A percentile compares a stretch with the other conserved stretches of the same genome.
Conservation (phyloP, 179 eudicot species). For the Spergularia azorica region DNA sequence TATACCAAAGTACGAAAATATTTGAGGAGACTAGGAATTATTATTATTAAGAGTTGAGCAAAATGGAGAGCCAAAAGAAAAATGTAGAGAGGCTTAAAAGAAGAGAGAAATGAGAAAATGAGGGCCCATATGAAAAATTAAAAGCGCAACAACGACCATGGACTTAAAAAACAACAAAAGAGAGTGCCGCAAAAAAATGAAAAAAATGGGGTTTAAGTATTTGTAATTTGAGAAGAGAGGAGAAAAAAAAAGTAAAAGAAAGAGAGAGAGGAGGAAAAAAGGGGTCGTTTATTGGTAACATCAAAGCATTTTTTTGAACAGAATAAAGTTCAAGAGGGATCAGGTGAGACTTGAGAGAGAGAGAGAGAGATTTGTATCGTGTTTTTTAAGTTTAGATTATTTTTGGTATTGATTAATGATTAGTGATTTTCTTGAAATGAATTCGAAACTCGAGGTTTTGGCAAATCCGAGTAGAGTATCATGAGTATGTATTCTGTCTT, state of each 20-base stretch:
- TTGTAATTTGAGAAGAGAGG: not conserved
- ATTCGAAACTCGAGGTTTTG: no score
- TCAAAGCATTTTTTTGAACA: constrained; percentile 44
- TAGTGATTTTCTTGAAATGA: no score
- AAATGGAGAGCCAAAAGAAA: not conserved
- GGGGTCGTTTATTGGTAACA: constrained; percentile 27
- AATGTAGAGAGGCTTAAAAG: constrained; percentile 11
- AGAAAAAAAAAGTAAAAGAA: not conserved
- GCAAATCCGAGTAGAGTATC: no score
- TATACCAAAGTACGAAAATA: not conserved
- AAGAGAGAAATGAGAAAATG: not conserved
- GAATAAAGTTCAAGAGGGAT: constrained; percentile 38
- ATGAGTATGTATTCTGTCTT: no score
- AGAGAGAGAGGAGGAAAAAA: constrained; percentile 7
- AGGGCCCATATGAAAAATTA: constrained; percentile 21
- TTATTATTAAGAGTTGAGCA: constrained; percentile 1
- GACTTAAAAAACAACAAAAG: constrained; percentile 1
- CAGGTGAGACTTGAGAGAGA: not conserved
- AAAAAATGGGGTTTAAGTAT: not conserved
- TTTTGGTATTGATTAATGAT: no score
- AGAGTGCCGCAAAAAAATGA: constrained; percentile 11
- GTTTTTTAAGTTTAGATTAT: no score
- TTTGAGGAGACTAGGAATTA: not conserved
- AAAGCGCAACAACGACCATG: constrained; percentile 23
- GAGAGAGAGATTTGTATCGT: not conserved